These are phyloP conservation scores for Metschnikowia gruessii DNA, from an alignment of 805 yeast genomes.

Conservation along the genomic window DNA sequence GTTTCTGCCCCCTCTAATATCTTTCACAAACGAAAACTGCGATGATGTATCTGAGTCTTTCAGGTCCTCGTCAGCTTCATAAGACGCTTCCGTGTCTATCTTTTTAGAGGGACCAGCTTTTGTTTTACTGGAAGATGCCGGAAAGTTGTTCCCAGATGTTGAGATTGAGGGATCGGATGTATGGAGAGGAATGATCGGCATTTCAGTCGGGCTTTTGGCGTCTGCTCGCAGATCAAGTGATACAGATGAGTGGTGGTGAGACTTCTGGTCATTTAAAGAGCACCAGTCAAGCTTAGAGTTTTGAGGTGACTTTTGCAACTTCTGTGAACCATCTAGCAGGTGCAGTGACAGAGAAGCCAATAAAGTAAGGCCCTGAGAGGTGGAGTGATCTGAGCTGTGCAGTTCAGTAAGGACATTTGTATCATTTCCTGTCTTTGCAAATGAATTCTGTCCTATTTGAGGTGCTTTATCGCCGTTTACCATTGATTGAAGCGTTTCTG, in stretches of 20 bases:
- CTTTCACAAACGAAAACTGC: conserved; percentile 52
- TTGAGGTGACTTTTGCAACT: neutral
- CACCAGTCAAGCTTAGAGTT: neutral
- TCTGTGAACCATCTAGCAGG: neutral
- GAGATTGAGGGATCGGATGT: conserved; percentile 4
- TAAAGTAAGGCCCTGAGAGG: neutral
- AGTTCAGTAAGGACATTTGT: conserved; percentile 7
- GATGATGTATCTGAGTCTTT: conserved; percentile 22
- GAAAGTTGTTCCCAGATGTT: conserved; percentile 3
- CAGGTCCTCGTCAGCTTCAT: conserved; percentile 16
- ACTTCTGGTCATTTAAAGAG: neutral
- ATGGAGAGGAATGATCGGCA: neutral
- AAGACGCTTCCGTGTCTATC: neutral
- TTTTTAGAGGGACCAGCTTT: neutral
- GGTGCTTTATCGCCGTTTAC: conserved; percentile 15
- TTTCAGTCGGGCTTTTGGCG: neutral
- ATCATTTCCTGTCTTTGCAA: neutral
- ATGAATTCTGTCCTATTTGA: conserved; percentile 8
- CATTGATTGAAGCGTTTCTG: conserved; percentile 15
- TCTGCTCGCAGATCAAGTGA: neutral
- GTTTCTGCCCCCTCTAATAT: conserved; percentile 46
- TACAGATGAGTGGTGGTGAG: neutral
- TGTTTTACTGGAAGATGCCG: neutral
- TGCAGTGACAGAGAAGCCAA: neutral
- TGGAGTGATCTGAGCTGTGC: neutral